A percentile compares a stretch with the other conserved stretches of the same genome.
Evolutionary conservation across 2,329 filamentous ascomycete species (phyloP).

Genomic region (Penicillium verrucosum): DNA sequence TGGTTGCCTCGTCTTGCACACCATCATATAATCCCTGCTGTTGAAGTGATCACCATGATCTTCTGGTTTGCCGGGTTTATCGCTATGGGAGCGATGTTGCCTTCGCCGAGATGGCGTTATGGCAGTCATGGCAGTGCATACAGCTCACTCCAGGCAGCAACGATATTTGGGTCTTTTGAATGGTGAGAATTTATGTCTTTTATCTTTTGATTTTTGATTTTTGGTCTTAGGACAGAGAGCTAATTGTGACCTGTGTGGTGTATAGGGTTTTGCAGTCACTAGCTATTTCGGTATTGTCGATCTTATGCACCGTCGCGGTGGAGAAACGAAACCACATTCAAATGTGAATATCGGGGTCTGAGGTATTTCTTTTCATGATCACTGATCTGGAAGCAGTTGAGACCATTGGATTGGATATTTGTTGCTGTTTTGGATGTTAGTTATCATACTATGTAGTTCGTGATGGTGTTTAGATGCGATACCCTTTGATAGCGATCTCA

Average conservation of each 20-base stretch:
- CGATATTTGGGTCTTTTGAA: slow-evolving; percentile 49
- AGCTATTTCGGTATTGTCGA: slow-evolving; percentile 50
- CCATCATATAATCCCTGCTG: slow-evolving; percentile 61
- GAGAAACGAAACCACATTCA: slow-evolving; percentile 21
- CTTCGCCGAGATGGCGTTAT: slow-evolving; percentile 51
- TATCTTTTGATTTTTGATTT: background rate
- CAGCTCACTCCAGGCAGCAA: slow-evolving; percentile 54
- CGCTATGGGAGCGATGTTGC: slow-evolving; percentile 66
- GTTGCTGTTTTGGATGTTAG: background rate
- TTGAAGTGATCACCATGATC: slow-evolving; percentile 71
- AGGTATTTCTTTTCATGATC: background rate
- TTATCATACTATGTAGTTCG: background rate
- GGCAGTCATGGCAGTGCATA: slow-evolving; percentile 51
- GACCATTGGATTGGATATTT: background rate
- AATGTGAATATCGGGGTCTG: slow-evolving; percentile 24
- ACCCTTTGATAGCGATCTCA: background rate
- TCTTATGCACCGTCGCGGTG: slow-evolving; percentile 39
- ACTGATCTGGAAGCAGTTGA: too few species aligned
- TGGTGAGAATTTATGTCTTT: slow-evolving; percentile 34
- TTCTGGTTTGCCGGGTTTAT: slow-evolving; percentile 91
- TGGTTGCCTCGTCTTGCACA: slow-evolving; percentile 62
- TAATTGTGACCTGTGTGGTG: background rate
- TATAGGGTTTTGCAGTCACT: slow-evolving; percentile 49
- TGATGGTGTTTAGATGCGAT: background rate
- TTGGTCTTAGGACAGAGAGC: background rate